Evolutionary conservation across 495 filamentous ascomycete genomes (phyloP).

Genomic region (Talaromyces wortmannii): DNA sequence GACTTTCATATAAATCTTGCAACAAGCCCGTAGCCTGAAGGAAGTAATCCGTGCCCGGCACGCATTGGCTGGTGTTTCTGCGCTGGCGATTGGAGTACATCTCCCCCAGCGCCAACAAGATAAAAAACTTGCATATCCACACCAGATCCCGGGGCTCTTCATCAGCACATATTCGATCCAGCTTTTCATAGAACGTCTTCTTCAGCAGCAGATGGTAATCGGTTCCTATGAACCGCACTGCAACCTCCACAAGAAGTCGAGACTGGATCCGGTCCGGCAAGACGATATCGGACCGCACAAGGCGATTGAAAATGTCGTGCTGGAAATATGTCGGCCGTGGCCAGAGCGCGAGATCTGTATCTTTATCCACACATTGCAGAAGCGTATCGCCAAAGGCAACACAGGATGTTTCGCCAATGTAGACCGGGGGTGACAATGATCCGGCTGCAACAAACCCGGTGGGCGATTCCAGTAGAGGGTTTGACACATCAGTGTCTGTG

Average conservation of each 20-base stretch:
- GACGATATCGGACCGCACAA: neutral
- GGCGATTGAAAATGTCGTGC: constrained; percentile 7
- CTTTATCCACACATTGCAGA: constrained; percentile 6
- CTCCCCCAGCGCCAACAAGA: constrained; percentile 8
- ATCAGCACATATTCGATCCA: constrained; percentile 6
- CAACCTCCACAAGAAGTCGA: constrained; percentile 5
- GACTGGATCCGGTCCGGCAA: constrained; percentile 8
- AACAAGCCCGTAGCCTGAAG: constrained; percentile 4
- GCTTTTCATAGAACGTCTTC: constrained; percentile 5
- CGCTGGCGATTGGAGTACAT: constrained; percentile 8
- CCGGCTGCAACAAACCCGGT: constrained; percentile 6
- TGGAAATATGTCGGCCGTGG: constrained; percentile 6
- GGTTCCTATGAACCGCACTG: constrained; percentile 8
- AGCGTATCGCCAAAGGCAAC: constrained; percentile 8
- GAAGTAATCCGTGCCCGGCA: constrained; percentile 8
- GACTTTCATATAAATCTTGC: constrained; percentile 5
- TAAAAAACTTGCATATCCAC: constrained; percentile 7
- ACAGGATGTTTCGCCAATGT: constrained; percentile 8
- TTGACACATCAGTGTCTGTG: constrained; percentile 7
- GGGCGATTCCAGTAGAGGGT: constrained; percentile 8
- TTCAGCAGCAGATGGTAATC: constrained; percentile 9
- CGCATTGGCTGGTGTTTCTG: constrained; percentile 1
- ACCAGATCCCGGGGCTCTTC: constrained; percentile 1
- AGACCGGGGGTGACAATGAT: constrained; percentile 5
- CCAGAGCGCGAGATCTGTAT: constrained; percentile 4